A percentile compares a stretch with the other conserved stretches of the same genome.
These are phyloP conservation scores for Syzygium grande DNA, from an alignment of 345 rosid genomes.

Conservation along the genomic window DNA sequence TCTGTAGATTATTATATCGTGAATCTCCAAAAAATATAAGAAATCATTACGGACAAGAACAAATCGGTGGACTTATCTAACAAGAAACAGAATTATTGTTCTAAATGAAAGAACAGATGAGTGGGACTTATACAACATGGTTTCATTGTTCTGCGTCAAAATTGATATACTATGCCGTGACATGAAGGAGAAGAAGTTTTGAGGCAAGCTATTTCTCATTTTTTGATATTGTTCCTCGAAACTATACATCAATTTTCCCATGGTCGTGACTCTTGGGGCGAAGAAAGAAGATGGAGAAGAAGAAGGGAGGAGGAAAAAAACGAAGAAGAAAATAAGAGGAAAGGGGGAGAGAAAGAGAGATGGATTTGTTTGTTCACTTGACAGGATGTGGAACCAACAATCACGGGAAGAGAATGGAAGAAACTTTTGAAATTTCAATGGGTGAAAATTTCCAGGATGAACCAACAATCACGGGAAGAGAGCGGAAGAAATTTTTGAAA, in stretches of 20 bases:
- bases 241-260: neutral
- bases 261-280: neutral
- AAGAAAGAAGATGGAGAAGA: neutral
- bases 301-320: neutral
- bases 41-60: neutral
- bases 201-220: neutral
- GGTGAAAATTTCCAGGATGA: too few relatives aligned
- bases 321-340: neutral
- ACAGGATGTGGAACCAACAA: neutral
- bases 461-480: too few relatives aligned
- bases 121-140: neutral
- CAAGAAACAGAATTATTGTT: accelerated
- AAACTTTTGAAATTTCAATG: neutral
- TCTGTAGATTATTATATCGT: accelerated
- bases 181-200: neutral
- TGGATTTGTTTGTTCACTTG: too few relatives aligned
- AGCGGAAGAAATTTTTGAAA: too few relatives aligned
- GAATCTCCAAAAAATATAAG: neutral
- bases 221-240: neutral
- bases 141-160: neutral
- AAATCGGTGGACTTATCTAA: accelerated
- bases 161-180: accelerated
- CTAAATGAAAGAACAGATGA: accelerated
- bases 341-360: neutral
- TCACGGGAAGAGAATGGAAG: neutral